Base-by-base conservation (phyloP, 2,329 filamentous ascomycete genomes). In the Ophiostoma triangulosporum region DNA sequence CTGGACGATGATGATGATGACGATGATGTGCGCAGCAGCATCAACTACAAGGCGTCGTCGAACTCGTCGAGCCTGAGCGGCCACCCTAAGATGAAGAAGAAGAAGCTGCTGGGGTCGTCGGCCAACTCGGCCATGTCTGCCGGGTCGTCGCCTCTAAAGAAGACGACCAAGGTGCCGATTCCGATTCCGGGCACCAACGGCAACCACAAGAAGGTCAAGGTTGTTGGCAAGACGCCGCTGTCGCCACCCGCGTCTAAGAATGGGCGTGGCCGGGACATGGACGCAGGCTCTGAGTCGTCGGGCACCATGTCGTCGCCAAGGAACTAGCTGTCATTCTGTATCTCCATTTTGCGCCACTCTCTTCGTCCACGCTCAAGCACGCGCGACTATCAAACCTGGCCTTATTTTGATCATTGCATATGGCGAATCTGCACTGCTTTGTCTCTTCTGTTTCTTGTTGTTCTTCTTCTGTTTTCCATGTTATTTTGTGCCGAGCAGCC, bases 261-360 rank as follows among this genome's bases (percentile, higher is more conserved):
- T 57, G 72, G 73, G 17, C 69, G 70, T 45, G 69, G 73, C 45
- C 69, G 70, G 17, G 76, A 78, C 48, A 5, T 57, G 15, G 57
- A 58, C 15, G 71, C 66, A 40, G 73, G 73, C 57, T 78, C 76
- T 15, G 77, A 80, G 61, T 78, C 76, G 38, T 78, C 76, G 0
- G 77, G 73, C 17, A 74, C 74, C 0, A 63, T 78, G 56, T 80
- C 77, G 0, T 79, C 77, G 15, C 77, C 77, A 17, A 74, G 68
- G 69, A 69, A 38, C 2, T 58, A 26, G n/a, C 12, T 38, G 11
- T 14, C n/a, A 24, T 52, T n/a, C 15, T 24, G 9, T 45, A 9
- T 32, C 31, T 48, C 17, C 15, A 8, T 38, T 38, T 12, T 9
- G 29, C 31, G 22, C 11, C n/a, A 12, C 6, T 48, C 22, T 24